A percentile compares a stretch with the other conserved stretches of the same genome.
phyloP scores from a whole-genome alignment of 805 yeast genomes.

The Candida ortonii region DNA sequence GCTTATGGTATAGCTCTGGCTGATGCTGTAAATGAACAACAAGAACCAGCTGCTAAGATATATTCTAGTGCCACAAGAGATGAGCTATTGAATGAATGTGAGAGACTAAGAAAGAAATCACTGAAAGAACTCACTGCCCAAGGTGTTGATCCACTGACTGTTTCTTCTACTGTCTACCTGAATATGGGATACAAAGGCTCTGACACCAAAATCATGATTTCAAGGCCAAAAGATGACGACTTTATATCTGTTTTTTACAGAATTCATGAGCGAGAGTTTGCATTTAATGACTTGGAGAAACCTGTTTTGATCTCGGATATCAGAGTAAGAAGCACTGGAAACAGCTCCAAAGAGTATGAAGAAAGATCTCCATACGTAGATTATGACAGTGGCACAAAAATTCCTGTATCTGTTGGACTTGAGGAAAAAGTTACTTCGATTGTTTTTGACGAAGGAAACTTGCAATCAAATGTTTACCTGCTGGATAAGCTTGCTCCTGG shows the following conservation, averaged over 20 bases:
- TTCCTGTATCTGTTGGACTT: constrained; percentile 72
- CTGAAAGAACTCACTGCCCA: constrained; percentile 17
- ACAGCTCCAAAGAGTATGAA: constrained; percentile 43
- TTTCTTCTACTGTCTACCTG: constrained; percentile 39
- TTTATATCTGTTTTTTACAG: constrained; percentile 25
- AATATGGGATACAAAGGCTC: constrained; percentile 54
- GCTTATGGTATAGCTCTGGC: constrained; percentile 68
- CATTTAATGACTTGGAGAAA: constrained; percentile 27
- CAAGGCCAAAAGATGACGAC: constrained; percentile 22
- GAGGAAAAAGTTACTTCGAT: constrained; percentile 38
- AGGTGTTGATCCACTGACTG: constrained; percentile 19
- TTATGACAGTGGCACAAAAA: constrained; percentile 54
- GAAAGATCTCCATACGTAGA: constrained; percentile 19
- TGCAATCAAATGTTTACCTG: constrained; percentile 38
- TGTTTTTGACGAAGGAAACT: constrained; percentile 31
- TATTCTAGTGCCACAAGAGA: constrained; percentile 13
- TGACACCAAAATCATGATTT: constrained; percentile 31
- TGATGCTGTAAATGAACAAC: constrained; percentile 32
- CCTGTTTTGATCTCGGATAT: constrained; percentile 31
- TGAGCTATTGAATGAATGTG: constrained; percentile 12
- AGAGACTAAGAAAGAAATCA: not conserved
- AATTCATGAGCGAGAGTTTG: constrained; percentile 33
- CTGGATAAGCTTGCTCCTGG: constrained; percentile 51
- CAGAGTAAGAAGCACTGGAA: constrained; percentile 63
- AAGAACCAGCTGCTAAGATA: constrained; percentile 26